phyloP scores from a whole-genome alignment of 768 basidiomycete genomes.

The Lentinula raphanica region DNA sequence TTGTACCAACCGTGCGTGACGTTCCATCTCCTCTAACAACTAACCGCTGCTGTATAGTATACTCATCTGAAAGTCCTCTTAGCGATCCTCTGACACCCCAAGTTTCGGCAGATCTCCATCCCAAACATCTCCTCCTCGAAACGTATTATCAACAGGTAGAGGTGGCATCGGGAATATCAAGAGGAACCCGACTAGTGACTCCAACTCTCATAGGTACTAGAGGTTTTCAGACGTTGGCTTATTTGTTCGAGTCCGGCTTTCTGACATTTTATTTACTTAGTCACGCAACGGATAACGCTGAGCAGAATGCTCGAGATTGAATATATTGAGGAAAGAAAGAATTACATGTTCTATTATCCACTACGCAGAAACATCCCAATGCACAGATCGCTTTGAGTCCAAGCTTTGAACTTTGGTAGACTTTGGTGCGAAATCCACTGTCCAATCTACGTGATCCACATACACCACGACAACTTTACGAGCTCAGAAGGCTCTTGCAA shows the following conservation, averaged over 20 bases:
- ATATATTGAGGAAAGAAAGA: background rate
- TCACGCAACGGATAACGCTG: background rate
- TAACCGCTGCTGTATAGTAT: background rate
- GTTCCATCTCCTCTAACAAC: too few species aligned
- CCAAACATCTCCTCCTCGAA: background rate
- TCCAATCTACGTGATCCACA: too few species aligned
- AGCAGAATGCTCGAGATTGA: background rate
- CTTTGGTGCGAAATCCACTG: too few species aligned
- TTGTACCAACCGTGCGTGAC: background rate
- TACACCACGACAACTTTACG: too few species aligned
- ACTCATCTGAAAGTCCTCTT: too few species aligned
- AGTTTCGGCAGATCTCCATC: background rate
- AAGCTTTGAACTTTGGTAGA: too few species aligned
- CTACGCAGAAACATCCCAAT: too few species aligned
- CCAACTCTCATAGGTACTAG: background rate
- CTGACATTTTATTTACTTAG: background rate
- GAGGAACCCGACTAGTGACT: background rate
- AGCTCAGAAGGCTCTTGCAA: too few species aligned
- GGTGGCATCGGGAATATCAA: conserved; percentile 4
- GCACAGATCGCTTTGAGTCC: too few species aligned
- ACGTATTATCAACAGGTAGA: conserved; percentile 1
- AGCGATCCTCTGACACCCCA: background rate
- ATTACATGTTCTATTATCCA: too few species aligned
- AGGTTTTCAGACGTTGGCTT: background rate
- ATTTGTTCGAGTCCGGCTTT: too few species aligned